A percentile compares a stretch with the other conserved stretches of the same genome.
These are phyloP conservation scores for Schizosaccharomyces osmophilus DNA, from an alignment of 805 yeast genomes.

Conservation along the genomic window DNA sequence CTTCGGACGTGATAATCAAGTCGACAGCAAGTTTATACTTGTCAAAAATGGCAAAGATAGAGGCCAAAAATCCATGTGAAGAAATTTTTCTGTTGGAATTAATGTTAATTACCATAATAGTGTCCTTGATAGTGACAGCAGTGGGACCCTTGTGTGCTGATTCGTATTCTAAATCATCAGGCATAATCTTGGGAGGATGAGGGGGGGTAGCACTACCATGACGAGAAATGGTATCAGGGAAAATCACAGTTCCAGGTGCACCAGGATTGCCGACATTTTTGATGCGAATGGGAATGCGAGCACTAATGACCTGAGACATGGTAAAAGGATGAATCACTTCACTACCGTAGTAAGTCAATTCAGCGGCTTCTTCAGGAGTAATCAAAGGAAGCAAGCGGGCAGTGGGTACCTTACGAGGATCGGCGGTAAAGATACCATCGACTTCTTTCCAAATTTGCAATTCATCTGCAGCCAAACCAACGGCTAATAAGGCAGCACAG, in stretches of 20 bases:
- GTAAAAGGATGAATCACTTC: conserved; percentile 98
- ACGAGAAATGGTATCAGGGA: conserved; percentile 69
- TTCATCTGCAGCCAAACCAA: conserved; percentile 77
- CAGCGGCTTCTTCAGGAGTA: conserved; percentile 97
- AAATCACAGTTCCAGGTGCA: conserved; percentile 85
- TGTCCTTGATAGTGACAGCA: conserved; percentile 86
- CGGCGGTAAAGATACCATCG: conserved; percentile 96
- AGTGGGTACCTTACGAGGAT: conserved; percentile 79
- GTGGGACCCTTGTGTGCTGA: conserved; percentile 30
- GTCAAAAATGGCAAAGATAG: conserved; percentile 68
- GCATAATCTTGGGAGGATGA: conserved; percentile 63
- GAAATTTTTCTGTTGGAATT: conserved; percentile 83
- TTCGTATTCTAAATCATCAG: conserved; percentile 16
- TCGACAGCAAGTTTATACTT: conserved; percentile 72
- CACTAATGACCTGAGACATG: conserved; percentile 94
- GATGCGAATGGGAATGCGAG: conserved; percentile 86
- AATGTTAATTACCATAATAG: conserved; percentile 73
- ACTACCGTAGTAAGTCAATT: conserved; percentile 87
- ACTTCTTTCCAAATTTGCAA: conserved; percentile 97
- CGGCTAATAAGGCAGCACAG: conserved; percentile 91
- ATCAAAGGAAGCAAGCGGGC: conserved; percentile 70
- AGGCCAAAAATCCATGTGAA: conserved; percentile 86
- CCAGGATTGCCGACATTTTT: conserved; percentile 83
- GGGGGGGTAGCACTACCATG: conserved; percentile 82
- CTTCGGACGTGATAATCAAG: conserved; percentile 88